A percentile compares a stretch with the other conserved stretches of the same genome.
Evolutionary conservation across 768 basidiomycete genomes (phyloP).

Genomic region (Rhizopogon roseolus): DNA sequence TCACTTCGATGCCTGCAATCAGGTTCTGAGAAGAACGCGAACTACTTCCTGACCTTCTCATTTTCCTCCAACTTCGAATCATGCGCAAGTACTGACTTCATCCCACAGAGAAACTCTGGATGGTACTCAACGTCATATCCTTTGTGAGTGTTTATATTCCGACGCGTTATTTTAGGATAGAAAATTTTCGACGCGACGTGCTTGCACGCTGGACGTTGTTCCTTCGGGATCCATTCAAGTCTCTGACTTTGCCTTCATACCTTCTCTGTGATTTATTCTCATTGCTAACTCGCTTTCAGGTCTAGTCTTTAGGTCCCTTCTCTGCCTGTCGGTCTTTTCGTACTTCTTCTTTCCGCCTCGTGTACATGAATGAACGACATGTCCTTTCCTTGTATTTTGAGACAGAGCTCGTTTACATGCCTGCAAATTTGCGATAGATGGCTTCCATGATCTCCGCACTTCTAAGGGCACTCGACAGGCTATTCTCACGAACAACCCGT

Average conservation of each 20-base stretch:
- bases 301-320: not conserved
- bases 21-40: slow-evolving; percentile 52
- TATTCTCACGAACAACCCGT: too few relatives aligned
- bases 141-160: slow-evolving; percentile 12
- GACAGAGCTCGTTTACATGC: too few relatives aligned
- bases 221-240: slow-evolving; percentile 82
- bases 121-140: too few relatives aligned
- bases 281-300: slow-evolving; percentile 11
- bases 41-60: slow-evolving; percentile 31
- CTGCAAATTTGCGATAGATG: too few relatives aligned
- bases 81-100: slow-evolving; percentile 22
- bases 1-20: slow-evolving; percentile 54
- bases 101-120: not conserved
- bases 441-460: too few relatives aligned
- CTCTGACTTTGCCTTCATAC: slow-evolving; percentile 42
- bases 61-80: not conserved
- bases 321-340: too few relatives aligned
- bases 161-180: slow-evolving; percentile 34
- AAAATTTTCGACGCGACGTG: slow-evolving; percentile 54
- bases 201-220: slow-evolving; percentile 53
- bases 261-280: not conserved
- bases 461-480: too few relatives aligned
- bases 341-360: not conserved
- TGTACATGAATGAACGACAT: too few relatives aligned
- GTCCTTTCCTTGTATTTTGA: too few relatives aligned